Evolutionary conservation across 768 basidiomycete species (phyloP).

Genomic region (Tulasnella sp.): DNA sequence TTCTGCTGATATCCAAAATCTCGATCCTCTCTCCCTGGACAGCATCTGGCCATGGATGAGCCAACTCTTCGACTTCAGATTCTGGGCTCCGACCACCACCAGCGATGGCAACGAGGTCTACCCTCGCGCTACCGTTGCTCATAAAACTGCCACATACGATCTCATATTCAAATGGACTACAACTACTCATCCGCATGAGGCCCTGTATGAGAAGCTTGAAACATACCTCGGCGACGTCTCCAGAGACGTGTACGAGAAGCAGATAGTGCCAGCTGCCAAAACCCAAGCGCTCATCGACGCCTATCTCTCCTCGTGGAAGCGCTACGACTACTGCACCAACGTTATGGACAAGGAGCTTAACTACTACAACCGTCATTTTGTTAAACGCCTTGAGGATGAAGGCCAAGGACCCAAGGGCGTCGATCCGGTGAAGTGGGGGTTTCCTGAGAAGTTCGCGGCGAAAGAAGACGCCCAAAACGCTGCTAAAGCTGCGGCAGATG

Average conservation of each 20-base stretch:
- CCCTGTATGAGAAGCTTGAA: background rate
- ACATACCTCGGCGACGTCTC: background rate
- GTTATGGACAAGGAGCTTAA: background rate
- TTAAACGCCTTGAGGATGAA: conserved; percentile 12
- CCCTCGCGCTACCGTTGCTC: background rate
- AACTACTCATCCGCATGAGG: background rate
- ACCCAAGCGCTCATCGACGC: background rate
- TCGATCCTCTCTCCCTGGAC: background rate
- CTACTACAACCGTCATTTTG: conserved; percentile 9
- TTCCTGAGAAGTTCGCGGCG: background rate
- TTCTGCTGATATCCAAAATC: background rate
- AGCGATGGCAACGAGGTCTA: background rate
- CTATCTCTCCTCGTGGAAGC: conserved; percentile 13
- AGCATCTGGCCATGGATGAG: background rate
- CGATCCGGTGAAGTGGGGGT: conserved; percentile 1
- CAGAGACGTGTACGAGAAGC: background rate
- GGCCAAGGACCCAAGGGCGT: background rate
- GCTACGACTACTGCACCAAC: conserved; percentile 4
- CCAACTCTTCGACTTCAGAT: conserved; percentile 6
- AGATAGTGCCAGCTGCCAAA: background rate
- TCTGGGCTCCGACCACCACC: conserved; percentile 4
- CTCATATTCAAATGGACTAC: conserved; percentile 10
- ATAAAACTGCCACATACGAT: background rate
- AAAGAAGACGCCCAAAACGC: background rate
- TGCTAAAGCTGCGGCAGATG: conserved; percentile 3